Evolutionary conservation across 345 rosid genomes (phyloP).

Genomic region (Syzygium aqueum): DNA sequence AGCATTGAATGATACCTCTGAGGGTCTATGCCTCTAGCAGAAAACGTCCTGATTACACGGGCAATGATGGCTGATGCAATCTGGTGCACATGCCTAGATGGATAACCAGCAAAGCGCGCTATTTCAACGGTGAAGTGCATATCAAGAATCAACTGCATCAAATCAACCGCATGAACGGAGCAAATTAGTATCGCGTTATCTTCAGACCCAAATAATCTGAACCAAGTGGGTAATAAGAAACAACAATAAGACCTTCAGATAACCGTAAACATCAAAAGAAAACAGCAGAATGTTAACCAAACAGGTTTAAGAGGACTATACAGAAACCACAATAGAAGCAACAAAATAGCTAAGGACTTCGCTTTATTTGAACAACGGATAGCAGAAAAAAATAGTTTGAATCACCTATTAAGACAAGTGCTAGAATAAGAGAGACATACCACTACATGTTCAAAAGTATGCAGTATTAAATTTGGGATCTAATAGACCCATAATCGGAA

Average conservation of each 20-base stretch:
- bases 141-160: slow-evolving; percentile 83
- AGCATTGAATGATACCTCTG: slow-evolving; percentile 40
- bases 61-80: slow-evolving; percentile 79
- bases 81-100: slow-evolving; percentile 71
- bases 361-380: neutral
- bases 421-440: neutral
- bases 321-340: neutral
- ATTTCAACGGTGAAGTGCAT: slow-evolving; percentile 99
- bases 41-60: slow-evolving; percentile 72
- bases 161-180: neutral
- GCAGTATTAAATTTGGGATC: neutral
- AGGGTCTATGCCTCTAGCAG: slow-evolving; percentile 73
- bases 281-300: neutral
- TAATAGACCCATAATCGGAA: neutral
- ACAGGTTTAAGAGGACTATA: neutral
- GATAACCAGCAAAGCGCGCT: slow-evolving; percentile 94
- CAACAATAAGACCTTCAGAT: neutral
- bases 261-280: neutral
- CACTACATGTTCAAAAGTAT: neutral
- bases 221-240: neutral
- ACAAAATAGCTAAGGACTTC: neutral
- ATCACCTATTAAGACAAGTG: neutral
- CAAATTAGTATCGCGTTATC: neutral
- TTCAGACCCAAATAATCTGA: neutral
- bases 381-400: neutral